A percentile compares a stretch with the other conserved stretches of the same genome.
These are phyloP conservation scores for Colletotrichum spaethianum DNA, from an alignment of 2,329 filamentous ascomycete species.

Conservation along the genomic window DNA sequence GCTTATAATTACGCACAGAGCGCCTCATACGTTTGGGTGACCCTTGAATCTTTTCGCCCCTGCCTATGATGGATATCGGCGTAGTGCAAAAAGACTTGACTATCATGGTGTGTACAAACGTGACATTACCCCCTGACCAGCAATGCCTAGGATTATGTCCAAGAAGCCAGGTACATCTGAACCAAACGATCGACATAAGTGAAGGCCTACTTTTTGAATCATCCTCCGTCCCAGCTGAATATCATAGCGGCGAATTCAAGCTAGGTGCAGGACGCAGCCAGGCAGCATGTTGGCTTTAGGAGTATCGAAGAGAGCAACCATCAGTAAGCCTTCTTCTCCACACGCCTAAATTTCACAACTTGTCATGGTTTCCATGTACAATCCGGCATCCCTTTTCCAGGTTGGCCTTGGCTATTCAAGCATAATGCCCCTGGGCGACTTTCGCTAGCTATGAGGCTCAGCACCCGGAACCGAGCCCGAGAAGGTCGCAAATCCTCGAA, in stretches of 20 bases:
- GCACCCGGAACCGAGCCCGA: neutral
- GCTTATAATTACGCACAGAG: neutral
- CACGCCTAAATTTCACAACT: neutral
- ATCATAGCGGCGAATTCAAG: neutral
- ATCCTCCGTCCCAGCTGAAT: neutral
- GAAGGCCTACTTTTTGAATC: neutral
- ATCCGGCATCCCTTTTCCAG: neutral
- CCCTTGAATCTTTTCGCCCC: neutral
- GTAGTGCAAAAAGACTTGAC: neutral
- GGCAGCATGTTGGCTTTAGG: neutral
- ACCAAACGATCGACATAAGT: neutral
- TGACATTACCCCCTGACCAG: neutral
- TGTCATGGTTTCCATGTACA: too few species aligned
- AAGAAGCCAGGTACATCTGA: neutral
- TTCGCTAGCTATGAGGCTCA: neutral
- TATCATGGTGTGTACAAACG: neutral
- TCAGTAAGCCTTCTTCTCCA: neutral
- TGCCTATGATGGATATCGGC: slow-evolving; percentile 7
- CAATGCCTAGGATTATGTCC: neutral
- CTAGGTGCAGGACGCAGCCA: neutral
- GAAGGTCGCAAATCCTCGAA: neutral
- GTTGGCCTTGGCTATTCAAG: too few species aligned
- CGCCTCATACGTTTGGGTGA: neutral
- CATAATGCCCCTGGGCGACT: neutral
- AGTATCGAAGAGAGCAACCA: neutral